These are phyloP conservation scores for Sporothrix mexicana DNA, from an alignment of 2,329 filamentous ascomycete genomes.

Conservation along the genomic window DNA sequence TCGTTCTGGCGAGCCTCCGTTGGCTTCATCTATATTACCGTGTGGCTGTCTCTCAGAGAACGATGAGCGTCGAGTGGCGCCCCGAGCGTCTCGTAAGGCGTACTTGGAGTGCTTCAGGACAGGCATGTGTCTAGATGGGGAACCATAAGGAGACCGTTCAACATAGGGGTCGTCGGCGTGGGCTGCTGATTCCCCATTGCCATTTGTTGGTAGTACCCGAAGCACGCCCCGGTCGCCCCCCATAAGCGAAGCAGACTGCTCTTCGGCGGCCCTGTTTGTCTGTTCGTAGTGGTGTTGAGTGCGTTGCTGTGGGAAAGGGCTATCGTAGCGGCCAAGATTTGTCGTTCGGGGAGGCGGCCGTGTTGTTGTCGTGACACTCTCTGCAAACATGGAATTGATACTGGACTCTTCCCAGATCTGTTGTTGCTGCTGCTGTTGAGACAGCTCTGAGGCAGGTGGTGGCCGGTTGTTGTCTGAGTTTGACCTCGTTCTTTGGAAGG, in stretches of 20 bases:
- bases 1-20: slow-evolving; percentile 38
- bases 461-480: slow-evolving; percentile 40
- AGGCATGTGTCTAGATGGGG: slow-evolving; percentile 40
- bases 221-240: slow-evolving; percentile 49
- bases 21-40: slow-evolving; percentile 32
- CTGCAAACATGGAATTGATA: slow-evolving; percentile 44
- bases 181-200: slow-evolving; percentile 37
- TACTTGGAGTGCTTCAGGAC: slow-evolving; percentile 46
- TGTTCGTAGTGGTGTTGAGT: slow-evolving; percentile 37
- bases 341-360: slow-evolving; percentile 15
- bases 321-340: slow-evolving; percentile 33
- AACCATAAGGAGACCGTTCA: slow-evolving; percentile 40
- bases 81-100: slow-evolving; percentile 49
- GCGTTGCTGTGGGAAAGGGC: slow-evolving; percentile 37
- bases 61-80: slow-evolving; percentile 38
- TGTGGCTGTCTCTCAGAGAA: slow-evolving; percentile 36
- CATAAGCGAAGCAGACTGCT: slow-evolving; percentile 41
- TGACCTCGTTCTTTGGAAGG: slow-evolving; percentile 35
- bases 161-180: slow-evolving; percentile 41
- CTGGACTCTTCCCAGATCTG: slow-evolving; percentile 48
- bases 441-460: slow-evolving; percentile 35
- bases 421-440: slow-evolving; percentile 38
- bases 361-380: slow-evolving; percentile 34
- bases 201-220: slow-evolving; percentile 43
- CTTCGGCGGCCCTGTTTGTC: slow-evolving; percentile 30